Evolutionary conservation across 1,284 basidiomycete species (phyloP), one percentile per base, ranked within the genome.

Genomic region (Chalciporus sp.): DNA sequence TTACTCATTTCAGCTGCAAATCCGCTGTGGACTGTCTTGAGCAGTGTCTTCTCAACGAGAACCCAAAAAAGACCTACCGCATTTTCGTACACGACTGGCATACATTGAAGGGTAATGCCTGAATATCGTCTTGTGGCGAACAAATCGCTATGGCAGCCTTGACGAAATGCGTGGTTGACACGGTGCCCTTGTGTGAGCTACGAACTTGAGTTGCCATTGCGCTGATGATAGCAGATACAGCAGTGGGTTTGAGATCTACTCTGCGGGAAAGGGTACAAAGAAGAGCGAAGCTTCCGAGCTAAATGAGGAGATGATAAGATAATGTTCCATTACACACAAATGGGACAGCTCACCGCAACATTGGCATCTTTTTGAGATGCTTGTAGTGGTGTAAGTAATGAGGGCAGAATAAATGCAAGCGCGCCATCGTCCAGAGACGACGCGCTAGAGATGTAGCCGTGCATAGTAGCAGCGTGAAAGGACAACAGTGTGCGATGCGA

Each of bases 391-490:
- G 80, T 78, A 12, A 88, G 65, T 10, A 86, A 68, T 0, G 86
- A 81, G 12, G 87, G 81, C 0, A 92, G 68, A 7, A 90, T 55
- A 61, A 82, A 81, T 0, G 84, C 85, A 17, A 86, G 70, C 0
- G 79, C 76, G 9, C 81, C 83, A 66, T 90, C 86, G 57, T 86
- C 80, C n/a, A 90, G 60, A 6, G 62, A 60, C 55, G 82, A 77
- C 51, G 64, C 73, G 27, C 80, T 75, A 31, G 84, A 81, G 43
- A 97, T 76, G 61, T 91, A 92, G 48, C 94, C 93, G 26, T 96
- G 83, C 43, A 95, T 74, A 0, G 83, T 84, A 3, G 92, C 86
- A 4, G 88, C 83, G 74, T 94, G 94, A 73, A 98, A 98, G 0
- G 86, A 86, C 42, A 95, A 74, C 12, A 98, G 75, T 0, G 89